Base-by-base conservation (phyloP, 2,329 filamentous ascomycete species). In the Penicillium paneum region DNA sequence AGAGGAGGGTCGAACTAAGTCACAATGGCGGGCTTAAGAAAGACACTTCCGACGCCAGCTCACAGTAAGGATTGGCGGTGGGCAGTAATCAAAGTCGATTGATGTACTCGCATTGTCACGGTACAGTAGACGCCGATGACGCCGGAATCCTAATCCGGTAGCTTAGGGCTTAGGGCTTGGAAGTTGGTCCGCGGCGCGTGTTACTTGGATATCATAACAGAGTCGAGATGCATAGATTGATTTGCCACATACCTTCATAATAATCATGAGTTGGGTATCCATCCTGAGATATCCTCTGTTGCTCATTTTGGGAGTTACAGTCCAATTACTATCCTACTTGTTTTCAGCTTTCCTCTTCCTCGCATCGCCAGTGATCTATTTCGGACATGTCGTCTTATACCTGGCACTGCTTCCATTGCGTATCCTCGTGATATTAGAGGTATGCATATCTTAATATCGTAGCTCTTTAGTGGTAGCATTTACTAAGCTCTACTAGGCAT, bases 351-450 rank as follows among this genome's bases (percentile, higher is more conserved):
- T 80, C 31, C 58, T 71, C 24, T 65, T 75, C 50, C 55, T 81
- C 12, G 65, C 76, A 2, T 70, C 76, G 7, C 79, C 81, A 3
- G 69, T 85, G 43, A 73, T 79, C 61, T 71, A 79, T 61, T 66
- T 84, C 24, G 75, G 69, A 11, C 71, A 70, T 10, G 73, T 75
- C 39, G 35, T 79, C 7, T 56, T 78, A 29, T 66, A 70, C 43
- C 56, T 78, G 41, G 56, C 75, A 35, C 63, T 78, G 12, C 69
- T 80, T n/a, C 83, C 83, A 3, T 74, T 83, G 45, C 73, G 67
- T 32, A 55, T 84, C 35, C 64, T 84, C 13, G 74, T 76, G 5
- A 79, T 75, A 62, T 77, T 86, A 53, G 81, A 86, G 78, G 83
- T 85, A 74, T 51, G 56, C 4, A 17, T 45, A 1, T n/a, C 17